phyloP scores from a whole-genome alignment of 2,329 filamentous ascomycete genomes.

The Lasiodiplodia sp. region DNA sequence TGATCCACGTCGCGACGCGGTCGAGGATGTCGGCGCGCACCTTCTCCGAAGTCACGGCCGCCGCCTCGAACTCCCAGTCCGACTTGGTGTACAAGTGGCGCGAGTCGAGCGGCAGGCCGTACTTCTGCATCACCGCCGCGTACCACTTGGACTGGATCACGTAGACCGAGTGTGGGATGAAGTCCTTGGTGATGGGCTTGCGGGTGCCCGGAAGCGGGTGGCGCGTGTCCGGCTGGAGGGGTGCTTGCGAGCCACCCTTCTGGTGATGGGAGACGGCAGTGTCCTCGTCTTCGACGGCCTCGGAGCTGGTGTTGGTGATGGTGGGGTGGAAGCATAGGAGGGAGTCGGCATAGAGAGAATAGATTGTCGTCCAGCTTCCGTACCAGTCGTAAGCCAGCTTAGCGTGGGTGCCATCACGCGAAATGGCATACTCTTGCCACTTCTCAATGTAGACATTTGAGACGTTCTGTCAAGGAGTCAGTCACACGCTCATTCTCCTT shows the following conservation, averaged over 20 bases:
- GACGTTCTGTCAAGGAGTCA: conserved; percentile 54
- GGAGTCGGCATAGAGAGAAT: conserved; percentile 83
- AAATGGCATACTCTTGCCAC: conserved; percentile 76
- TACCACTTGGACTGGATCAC: conserved; percentile 84
- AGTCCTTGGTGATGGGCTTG: conserved; percentile 52
- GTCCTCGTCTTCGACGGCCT: conserved; percentile 24
- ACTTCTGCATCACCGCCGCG: conserved; percentile 76
- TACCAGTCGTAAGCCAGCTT: conserved; percentile 83
- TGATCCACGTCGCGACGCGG: conserved; percentile 80
- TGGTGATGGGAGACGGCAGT: conserved; percentile 38
- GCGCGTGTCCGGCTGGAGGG: conserved; percentile 27
- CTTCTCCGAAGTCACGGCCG: conserved; percentile 74
- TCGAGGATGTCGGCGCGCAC: conserved; percentile 76
- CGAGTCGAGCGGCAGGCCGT: conserved; percentile 82
- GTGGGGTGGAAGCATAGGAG: conserved; percentile 80
- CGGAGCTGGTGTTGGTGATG: conserved; percentile 45
- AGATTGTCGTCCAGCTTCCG: conserved; percentile 83
- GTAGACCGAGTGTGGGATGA: conserved; percentile 80
- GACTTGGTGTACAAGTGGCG: conserved; percentile 87
- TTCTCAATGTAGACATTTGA: conserved; percentile 72
- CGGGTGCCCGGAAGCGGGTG: conserved; percentile 40
- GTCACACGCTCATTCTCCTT: not conserved
- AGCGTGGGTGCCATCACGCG: conserved; percentile 72
- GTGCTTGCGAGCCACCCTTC: conserved; percentile 22
- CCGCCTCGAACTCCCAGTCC: conserved; percentile 91